Conservation (phyloP, 208 protist genomes). For the Crithidia thermophila region DNA sequence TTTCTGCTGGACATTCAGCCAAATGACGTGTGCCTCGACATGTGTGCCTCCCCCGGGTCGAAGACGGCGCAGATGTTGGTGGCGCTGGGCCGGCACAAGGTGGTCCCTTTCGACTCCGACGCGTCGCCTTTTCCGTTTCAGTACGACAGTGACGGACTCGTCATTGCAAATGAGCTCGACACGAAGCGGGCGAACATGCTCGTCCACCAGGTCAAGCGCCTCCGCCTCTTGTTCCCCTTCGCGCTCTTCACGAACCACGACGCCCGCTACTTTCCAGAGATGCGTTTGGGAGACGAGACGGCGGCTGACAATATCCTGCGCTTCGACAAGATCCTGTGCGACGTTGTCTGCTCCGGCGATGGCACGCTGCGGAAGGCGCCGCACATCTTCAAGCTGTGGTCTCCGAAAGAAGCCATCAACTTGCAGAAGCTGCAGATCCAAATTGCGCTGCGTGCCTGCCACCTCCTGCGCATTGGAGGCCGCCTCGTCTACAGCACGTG, state of each 20-base stretch:
- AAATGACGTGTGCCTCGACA: conserved; percentile 83
- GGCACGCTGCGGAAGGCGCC: conserved; percentile 91
- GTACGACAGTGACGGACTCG: conserved; percentile 70
- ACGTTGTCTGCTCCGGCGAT: conserved; percentile 96
- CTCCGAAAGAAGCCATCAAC: conserved; percentile 62
- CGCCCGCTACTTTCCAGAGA: conserved; percentile 78
- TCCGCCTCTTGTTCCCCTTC: conserved; percentile 86
- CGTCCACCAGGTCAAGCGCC: conserved; percentile 86
- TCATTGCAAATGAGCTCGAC: conserved; percentile 90
- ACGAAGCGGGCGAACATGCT: conserved; percentile 88
- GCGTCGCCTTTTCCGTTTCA: conserved; percentile 82
- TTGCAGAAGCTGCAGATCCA: conserved; percentile 88
- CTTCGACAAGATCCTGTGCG: conserved; percentile 93
- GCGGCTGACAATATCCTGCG: conserved; percentile 54
- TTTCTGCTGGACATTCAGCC: conserved; percentile 86
- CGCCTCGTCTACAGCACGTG: conserved; percentile 97
- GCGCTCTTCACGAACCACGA: conserved; percentile 93
- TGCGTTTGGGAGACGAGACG: conserved; percentile 28
- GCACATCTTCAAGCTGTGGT: conserved; percentile 88
- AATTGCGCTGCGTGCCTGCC: conserved; percentile 79
- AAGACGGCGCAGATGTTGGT: conserved; percentile 91
- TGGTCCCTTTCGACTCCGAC: conserved; percentile 40
- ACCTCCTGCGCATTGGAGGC: conserved; percentile 82
- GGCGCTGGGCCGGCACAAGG: conserved; percentile 78
- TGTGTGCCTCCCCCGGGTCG: conserved; percentile 92